Evolutionary conservation across 371 early-diverging fungal species (phyloP), one percentile per base, ranked within the genome.

Genomic region (Saksenaea vasiformis): DNA sequence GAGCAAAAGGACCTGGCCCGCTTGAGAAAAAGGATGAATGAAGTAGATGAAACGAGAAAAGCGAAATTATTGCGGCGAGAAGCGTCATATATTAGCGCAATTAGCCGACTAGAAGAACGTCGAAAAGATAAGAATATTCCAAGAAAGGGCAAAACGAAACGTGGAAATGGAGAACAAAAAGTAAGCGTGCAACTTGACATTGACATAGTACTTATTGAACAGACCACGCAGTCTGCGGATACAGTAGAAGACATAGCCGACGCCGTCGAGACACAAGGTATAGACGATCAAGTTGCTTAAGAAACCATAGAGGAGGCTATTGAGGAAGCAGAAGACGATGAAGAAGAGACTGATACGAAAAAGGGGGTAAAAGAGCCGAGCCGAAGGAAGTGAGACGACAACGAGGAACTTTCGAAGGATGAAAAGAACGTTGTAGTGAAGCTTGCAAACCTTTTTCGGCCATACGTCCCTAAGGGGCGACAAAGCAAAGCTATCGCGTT

Each of bases 271-370:
- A 15, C 17, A 7, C 10, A 17, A 15, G 43, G 7, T 3, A 43
- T 43, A n/a, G 43, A 43, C 17, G 43, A 43, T 43, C 15, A 43
- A 43, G 43, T 10, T 15, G 17, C 17, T 3, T 10, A 43, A 9
- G 43, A 43, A 17, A 15, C 43, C 4, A 43, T 43, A 9, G 43
- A 5, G 17, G 17, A 10, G 17, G 43, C 43, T 10, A 43, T 43
- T 17, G 43, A 43, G 17, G 68, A 71, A 58, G 73, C 73, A 5
- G 86, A 89, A 59, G 85, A 77, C 31, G 86, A 88, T 24, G 73
- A 88, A 10, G 80, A 82, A 24, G 71, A n/a, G n/a, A 66, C 62
- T 24, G 58, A 70, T 11, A 36, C 63, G 31, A 56, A 39, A 17
- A 41, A 54, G 26, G 47, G 62, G 53, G 66, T 66, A 41, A 43